These are phyloP conservation scores for Trypanosoma melophagium DNA, from an alignment of 208 protist species.

Conservation along the genomic window DNA sequence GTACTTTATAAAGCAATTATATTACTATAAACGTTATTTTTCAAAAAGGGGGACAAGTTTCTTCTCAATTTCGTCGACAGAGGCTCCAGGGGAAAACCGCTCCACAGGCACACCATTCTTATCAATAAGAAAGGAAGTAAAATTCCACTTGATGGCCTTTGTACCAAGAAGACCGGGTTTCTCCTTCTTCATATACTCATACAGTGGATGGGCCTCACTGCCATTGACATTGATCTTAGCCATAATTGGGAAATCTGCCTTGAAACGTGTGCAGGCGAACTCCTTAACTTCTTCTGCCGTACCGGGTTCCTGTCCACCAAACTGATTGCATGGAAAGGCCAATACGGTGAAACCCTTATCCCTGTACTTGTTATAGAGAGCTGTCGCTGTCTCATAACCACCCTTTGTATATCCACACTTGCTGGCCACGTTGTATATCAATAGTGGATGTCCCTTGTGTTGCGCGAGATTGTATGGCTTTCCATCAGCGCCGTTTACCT, in stretches of 20 bases:
- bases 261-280: conserved; percentile 42
- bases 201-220: conserved; percentile 74
- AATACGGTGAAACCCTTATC: conserved; percentile 82
- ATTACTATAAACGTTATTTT: too few relatives aligned
- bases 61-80: conserved; percentile 54
- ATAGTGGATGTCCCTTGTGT: conserved; percentile 33
- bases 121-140: conserved; percentile 91
- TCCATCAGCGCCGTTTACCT: conserved; percentile 28
- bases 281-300: conserved; percentile 36
- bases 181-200: conserved; percentile 74
- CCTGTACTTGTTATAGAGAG: conserved; percentile 89
- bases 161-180: conserved; percentile 69
- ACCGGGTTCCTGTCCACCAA: conserved; percentile 59
- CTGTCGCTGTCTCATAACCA: conserved; percentile 72
- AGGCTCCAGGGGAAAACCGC: conserved; percentile 72
- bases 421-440: conserved; percentile 36
- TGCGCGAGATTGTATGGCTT: conserved; percentile 36
- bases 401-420: conserved; percentile 87
- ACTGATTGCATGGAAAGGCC: conserved; percentile 93
- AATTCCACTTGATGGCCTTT: conserved; percentile 92
- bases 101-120: conserved; percentile 61
- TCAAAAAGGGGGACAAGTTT: conserved; percentile 60
- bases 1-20: not conserved
- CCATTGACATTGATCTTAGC: conserved; percentile 89
- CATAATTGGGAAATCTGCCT: conserved; percentile 46